These are phyloP conservation scores for Pseudopyricularia javanii DNA, from an alignment of 2,329 filamentous ascomycete species.

Conservation along the genomic window DNA sequence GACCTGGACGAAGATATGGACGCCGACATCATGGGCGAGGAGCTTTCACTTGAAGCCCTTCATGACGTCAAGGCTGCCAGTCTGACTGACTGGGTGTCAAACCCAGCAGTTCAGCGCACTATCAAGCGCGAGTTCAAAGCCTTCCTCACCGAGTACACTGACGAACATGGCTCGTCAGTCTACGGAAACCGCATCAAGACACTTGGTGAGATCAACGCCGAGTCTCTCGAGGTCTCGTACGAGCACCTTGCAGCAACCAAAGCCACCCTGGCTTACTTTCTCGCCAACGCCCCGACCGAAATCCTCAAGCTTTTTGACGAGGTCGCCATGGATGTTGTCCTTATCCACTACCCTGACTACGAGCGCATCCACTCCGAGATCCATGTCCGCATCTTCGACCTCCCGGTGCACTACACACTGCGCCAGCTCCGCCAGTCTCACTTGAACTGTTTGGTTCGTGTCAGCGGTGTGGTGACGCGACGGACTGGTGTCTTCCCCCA, in stretches of 20 bases:
- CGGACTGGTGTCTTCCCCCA: conserved; percentile 94
- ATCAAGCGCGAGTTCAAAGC: conserved; percentile 96
- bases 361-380: conserved; percentile 96
- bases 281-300: conserved; percentile 91
- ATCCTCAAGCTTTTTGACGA: conserved; percentile 94
- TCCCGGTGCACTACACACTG: conserved; percentile 89
- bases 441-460: conserved; percentile 87
- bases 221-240: conserved; percentile 92
- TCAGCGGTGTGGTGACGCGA: conserved; percentile 89
- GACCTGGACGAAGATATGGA: conserved; percentile 86
- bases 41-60: conserved; percentile 81
- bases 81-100: conserved; percentile 88
- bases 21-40: conserved; percentile 89
- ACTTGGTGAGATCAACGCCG: conserved; percentile 93
- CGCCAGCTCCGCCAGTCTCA: conserved; percentile 91
- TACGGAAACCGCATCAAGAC: conserved; percentile 91
- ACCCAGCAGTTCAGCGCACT: conserved; percentile 78
- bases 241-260: conserved; percentile 83
- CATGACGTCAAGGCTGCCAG: conserved; percentile 88
- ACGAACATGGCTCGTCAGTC: conserved; percentile 78
- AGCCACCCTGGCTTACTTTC: conserved; percentile 87
- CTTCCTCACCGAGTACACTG: conserved; percentile 92
- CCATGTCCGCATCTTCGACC: conserved; percentile 89
- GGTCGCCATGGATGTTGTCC: conserved; percentile 89
- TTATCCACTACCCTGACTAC: conserved; percentile 95